A percentile compares a stretch with the other conserved stretches of the same genome.
These are phyloP conservation scores for Sclerotinia minor DNA, from an alignment of 2,329 filamentous ascomycete genomes.

Conservation along the genomic window DNA sequence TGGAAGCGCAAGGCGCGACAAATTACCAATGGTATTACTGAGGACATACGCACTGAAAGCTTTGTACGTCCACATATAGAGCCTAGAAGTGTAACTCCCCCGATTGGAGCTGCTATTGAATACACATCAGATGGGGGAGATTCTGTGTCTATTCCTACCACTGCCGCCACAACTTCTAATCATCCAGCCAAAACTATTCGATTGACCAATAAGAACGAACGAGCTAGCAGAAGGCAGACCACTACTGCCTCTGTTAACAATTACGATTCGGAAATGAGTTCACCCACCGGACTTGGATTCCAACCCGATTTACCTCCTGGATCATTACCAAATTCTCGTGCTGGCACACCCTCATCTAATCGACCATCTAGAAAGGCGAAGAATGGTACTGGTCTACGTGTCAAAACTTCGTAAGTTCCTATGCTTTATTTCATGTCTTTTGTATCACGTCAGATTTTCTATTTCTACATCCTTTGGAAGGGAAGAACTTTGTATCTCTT, in stretches of 20 bases:
- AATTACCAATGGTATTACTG: conserved; percentile 31
- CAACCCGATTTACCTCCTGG: conserved; percentile 47
- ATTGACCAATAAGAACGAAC: conserved; percentile 32
- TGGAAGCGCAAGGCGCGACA: conserved; percentile 39
- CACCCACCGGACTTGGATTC: conserved; percentile 54
- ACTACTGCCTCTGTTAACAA: conserved; percentile 32
- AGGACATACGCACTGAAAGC: conserved; percentile 31
- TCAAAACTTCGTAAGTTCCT: conserved; percentile 67
- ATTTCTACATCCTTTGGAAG: conserved; percentile 16
- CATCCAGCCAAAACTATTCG: conserved; percentile 32
- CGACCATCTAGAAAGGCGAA: conserved; percentile 61
- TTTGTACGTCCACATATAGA: conserved; percentile 35
- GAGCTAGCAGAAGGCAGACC: conserved; percentile 27
- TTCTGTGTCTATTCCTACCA: conserved; percentile 29
- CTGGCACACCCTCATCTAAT: conserved; percentile 56
- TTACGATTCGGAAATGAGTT: conserved; percentile 56
- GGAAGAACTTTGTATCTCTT: conserved; percentile 18
- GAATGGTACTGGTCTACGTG: conserved; percentile 55
- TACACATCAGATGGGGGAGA: conserved; percentile 35
- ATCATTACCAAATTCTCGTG: conserved; percentile 56
- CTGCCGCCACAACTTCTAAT: conserved; percentile 10
- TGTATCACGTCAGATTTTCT: conserved; percentile 23
- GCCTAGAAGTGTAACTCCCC: conserved; percentile 11
- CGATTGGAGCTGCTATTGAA: conserved; percentile 28
- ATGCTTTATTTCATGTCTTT: conserved; percentile 27